Conservation (phyloP, 2,329 filamentous ascomycete genomes). For the Penicillium sp. region DNA sequence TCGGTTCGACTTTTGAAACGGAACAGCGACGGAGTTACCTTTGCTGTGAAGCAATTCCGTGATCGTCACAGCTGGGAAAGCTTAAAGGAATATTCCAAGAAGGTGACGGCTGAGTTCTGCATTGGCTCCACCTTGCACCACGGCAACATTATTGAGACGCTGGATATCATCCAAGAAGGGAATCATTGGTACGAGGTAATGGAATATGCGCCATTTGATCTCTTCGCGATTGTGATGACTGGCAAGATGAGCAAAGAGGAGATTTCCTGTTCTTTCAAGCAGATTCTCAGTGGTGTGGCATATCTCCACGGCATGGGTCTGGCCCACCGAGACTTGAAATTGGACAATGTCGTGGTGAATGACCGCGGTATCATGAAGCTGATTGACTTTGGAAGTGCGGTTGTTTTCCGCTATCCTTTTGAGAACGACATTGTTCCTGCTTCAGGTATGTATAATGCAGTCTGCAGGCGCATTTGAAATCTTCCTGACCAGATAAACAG, state of each 20-base stretch:
- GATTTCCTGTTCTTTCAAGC: conserved; percentile 82
- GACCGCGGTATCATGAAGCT: conserved; percentile 98
- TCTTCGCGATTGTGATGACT: conserved; percentile 98
- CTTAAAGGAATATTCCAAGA: conserved; percentile 94
- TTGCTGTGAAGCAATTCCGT: conserved; percentile 96
- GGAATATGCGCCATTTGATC: conserved; percentile 93
- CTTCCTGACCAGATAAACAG: conserved; percentile 38
- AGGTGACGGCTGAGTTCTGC: conserved; percentile 96
- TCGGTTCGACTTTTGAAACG: conserved; percentile 93
- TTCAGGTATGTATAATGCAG: conserved; percentile 56
- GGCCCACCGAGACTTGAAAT: conserved; percentile 88
- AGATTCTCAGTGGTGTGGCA: conserved; percentile 89
- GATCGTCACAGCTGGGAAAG: conserved; percentile 88
- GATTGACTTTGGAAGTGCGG: conserved; percentile 96
- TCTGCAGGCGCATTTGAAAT: not conserved
- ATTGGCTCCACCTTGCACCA: conserved; percentile 95
- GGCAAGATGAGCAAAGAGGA: conserved; percentile 93
- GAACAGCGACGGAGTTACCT: conserved; percentile 84
- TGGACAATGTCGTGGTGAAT: conserved; percentile 97
- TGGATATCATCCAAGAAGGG: conserved; percentile 94
- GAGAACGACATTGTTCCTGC: conserved; percentile 80
- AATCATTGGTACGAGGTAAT: conserved; percentile 96
- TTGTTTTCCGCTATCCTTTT: conserved; percentile 95
- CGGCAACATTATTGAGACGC: conserved; percentile 95
- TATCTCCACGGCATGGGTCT: conserved; percentile 94